Percentiles rank a stretch among this genome's conserved stretches.
Conservation (phyloP, 2,329 filamentous ascomycete genomes). For the Fusarium piperis region DNA sequence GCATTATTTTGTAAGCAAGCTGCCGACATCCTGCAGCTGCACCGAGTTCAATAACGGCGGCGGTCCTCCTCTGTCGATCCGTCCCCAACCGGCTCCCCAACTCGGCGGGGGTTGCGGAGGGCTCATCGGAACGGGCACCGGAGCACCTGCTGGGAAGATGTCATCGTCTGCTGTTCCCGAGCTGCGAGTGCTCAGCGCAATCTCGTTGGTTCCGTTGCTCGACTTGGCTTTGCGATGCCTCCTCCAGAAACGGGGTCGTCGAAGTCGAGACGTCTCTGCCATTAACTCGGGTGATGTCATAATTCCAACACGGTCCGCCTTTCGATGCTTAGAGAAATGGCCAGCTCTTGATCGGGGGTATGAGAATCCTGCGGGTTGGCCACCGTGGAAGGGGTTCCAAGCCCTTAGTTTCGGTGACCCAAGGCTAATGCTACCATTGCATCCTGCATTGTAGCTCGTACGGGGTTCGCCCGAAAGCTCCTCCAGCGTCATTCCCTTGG, state of each 20-base stretch:
- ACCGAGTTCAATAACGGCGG: constrained; percentile 42
- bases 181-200: constrained; percentile 46
- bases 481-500: constrained; percentile 78
- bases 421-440: constrained; percentile 59
- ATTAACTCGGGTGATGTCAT: constrained; percentile 56
- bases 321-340: constrained; percentile 41
- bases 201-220: constrained; percentile 45
- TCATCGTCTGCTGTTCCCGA: constrained; percentile 41
- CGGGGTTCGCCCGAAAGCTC: constrained; percentile 73
- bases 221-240: constrained; percentile 40
- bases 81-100: constrained; percentile 47
- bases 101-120: constrained; percentile 37
- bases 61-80: constrained; percentile 43
- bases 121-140: constrained; percentile 11
- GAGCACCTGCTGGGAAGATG: constrained; percentile 31
- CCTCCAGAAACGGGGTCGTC: constrained; percentile 44
- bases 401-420: constrained; percentile 45
- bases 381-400: constrained; percentile 61
- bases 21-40: constrained; percentile 49
- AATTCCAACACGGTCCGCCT: constrained; percentile 51
- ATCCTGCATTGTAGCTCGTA: constrained; percentile 64
- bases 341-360: constrained; percentile 51
- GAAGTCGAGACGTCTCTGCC: constrained; percentile 37
- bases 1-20: constrained; percentile 38
- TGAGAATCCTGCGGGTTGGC: constrained; percentile 61